Evolutionary conservation across 139 green algal species (phyloP), one percentile per base, ranked within the genome.

Genomic region (Micractinium conductrix): DNA sequence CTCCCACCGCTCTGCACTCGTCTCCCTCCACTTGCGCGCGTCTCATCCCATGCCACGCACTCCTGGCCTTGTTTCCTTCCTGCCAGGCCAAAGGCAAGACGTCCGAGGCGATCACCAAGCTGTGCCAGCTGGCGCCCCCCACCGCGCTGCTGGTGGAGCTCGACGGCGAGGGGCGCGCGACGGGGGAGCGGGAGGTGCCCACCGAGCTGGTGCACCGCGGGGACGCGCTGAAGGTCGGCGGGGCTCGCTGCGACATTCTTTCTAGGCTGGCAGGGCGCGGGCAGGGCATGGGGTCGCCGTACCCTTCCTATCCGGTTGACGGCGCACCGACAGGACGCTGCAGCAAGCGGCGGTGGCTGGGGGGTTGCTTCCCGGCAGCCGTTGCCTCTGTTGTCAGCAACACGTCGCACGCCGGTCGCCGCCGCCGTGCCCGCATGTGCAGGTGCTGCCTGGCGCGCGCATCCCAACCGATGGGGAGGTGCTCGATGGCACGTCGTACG

Each of bases 391-490:
- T n/a, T n/a, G n/a, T n/a, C n/a, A n/a, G n/a, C n/a, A n/a, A n/a
- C n/a, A n/a, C n/a, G n/a, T n/a, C n/a, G n/a, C n/a, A n/a, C n/a
- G n/a, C n/a, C n/a, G n/a, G n/a, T n/a, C n/a, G n/a, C n/a, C n/a
- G n/a, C n/a, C n/a, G n/a, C n/a, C n/a, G n/a, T n/a, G n/a, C n/a
- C n/a, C n/a, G n/a, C n/a, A n/a, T 72, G 21, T 93, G n/a, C 85
- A 94, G 90, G 92, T 98, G 38, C 84, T 97, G 50, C 95, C 96
- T 0, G 96, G 96, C 16, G 87, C 89, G 1, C 92, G 92, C 70
- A 87, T 98, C 8, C 95, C 97, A 21, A 93, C 91, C 4, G 97
- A 99, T 84, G 97, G 97, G 2, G 81, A 91, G 28, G 91, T 99
- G 35, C 68, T 96, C 30, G 80, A 90, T 58, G 97, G 95, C 14